Evolutionary conservation across 345 rosid genomes (phyloP).

Genomic region (Acer campestre): DNA sequence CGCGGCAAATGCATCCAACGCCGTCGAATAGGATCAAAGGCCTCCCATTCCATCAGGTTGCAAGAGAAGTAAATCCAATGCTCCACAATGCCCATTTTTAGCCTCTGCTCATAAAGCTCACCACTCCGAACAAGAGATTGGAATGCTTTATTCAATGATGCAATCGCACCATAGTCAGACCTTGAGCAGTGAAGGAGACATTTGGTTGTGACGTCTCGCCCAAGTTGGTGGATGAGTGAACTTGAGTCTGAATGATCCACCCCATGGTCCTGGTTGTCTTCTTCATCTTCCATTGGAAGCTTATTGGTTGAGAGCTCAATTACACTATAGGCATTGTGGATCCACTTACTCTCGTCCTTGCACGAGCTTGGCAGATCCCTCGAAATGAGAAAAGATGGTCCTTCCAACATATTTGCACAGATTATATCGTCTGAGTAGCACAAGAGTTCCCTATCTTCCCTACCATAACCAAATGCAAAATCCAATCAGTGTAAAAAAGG

Average conservation of each 20-base stretch:
- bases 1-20: constrained; percentile 75
- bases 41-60: constrained; percentile 71
- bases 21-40: constrained; percentile 60
- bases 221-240: constrained; percentile 57
- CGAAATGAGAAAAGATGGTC: constrained; percentile 41
- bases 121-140: constrained; percentile 45
- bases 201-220: constrained; percentile 58
- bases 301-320: constrained; percentile 38
- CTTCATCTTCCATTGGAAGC: constrained; percentile 31
- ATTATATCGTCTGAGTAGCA: not conserved
- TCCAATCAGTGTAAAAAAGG: not conserved
- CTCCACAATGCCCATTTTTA: constrained; percentile 47
- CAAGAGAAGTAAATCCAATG: constrained; percentile 90
- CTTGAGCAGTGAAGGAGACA: constrained; percentile 71
- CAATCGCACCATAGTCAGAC: constrained; percentile 54
- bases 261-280: constrained; percentile 19
- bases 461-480: constrained; percentile 10
- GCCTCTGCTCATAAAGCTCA: constrained; percentile 55
- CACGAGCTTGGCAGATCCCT: constrained; percentile 50
- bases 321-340: constrained; percentile 36
- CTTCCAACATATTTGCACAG: constrained; percentile 54
- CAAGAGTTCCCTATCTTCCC: constrained; percentile 11
- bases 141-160: constrained; percentile 44
- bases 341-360: constrained; percentile 53
- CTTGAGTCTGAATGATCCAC: constrained; percentile 42